phyloP scores from a whole-genome alignment of 148 eudicot genomes.

The Salicornia ramosissima region DNA sequence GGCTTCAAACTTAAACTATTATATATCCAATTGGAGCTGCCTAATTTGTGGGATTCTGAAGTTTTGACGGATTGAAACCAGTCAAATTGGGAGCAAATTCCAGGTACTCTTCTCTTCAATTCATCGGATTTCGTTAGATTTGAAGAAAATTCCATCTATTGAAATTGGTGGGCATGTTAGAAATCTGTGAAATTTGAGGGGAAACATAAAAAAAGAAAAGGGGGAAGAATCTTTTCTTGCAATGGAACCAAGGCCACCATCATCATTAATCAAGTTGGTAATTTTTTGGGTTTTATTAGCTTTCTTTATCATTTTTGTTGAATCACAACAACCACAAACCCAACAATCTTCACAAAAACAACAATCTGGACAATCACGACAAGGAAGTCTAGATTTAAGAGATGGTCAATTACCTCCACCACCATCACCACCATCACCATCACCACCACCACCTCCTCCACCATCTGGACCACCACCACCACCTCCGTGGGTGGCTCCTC shows the following conservation, averaged over 20 bases:
- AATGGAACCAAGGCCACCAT: slow-evolving; percentile 33
- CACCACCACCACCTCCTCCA: slow-evolving; percentile 16
- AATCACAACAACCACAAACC: slow-evolving; percentile 22
- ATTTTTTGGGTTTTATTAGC: slow-evolving; percentile 22
- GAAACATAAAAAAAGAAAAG: too few relatives aligned
- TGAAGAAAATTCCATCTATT: neutral
- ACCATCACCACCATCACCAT: neutral
- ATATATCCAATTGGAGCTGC: neutral
- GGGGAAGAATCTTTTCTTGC: slow-evolving; percentile 4
- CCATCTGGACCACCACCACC: slow-evolving; percentile 11
- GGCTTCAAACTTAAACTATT: neutral
- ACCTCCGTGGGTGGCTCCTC: neutral
- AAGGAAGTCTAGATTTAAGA: neutral
- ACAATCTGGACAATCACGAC: neutral
- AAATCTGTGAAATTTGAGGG: slow-evolving; percentile 15
- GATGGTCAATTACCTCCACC: neutral
- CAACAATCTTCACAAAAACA: neutral
- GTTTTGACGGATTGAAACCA: neutral
- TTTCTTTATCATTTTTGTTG: slow-evolving; percentile 27
- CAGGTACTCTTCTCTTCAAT: neutral
- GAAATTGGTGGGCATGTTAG: slow-evolving; percentile 15
- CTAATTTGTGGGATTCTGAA: neutral
- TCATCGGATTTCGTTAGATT: neutral
- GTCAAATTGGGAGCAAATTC: slow-evolving; percentile 2
- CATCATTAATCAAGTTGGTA: slow-evolving; percentile 27